Evolutionary conservation across 371 early-diverging fungal species (phyloP).

Genomic region (Paraphysoderma sedebokerense): DNA sequence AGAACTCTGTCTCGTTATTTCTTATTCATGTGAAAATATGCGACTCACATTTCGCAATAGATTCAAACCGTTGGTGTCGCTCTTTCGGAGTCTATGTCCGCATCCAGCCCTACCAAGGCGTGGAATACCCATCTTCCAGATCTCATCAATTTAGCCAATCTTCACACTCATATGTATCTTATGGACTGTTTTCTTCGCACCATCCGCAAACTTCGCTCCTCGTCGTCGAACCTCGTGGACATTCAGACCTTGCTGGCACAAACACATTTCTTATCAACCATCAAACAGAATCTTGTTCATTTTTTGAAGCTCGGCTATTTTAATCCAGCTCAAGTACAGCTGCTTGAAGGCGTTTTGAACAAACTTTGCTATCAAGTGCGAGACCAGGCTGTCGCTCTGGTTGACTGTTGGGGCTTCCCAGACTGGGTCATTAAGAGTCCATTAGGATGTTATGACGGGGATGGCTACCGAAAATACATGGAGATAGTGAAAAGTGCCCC

Average conservation of each 20-base stretch:
- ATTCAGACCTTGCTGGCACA: constrained; percentile 17
- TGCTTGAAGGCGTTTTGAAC: background rate
- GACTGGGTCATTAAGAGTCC: constrained; percentile 47
- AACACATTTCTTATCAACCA: background rate
- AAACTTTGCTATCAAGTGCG: constrained; percentile 26
- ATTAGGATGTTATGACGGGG: constrained; percentile 41
- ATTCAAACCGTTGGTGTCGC: background rate
- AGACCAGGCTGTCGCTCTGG: constrained; percentile 33
- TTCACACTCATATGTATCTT: constrained; percentile 15
- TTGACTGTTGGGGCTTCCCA: constrained; percentile 40
- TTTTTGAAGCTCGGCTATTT: no score
- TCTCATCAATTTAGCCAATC: constrained; percentile 16
- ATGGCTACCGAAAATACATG: constrained; percentile 26
- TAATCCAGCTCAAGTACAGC: background rate
- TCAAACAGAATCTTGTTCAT: background rate
- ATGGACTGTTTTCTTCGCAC: constrained; percentile 11
- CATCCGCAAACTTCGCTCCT: constrained; percentile 14
- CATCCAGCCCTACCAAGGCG: constrained; percentile 8
- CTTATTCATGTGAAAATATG: no score
- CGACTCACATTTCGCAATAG: no score
- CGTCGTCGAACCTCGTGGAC: constrained; percentile 13
- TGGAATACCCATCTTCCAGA: constrained; percentile 23
- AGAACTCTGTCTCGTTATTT: no score
- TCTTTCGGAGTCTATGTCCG: constrained; percentile 5
- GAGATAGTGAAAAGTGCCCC: constrained; percentile 4